A percentile compares a stretch with the other conserved stretches of the same genome.
Evolutionary conservation across 192 early-diverging fungal genomes (phyloP).

Genomic region (Chytriomyces sp.): DNA sequence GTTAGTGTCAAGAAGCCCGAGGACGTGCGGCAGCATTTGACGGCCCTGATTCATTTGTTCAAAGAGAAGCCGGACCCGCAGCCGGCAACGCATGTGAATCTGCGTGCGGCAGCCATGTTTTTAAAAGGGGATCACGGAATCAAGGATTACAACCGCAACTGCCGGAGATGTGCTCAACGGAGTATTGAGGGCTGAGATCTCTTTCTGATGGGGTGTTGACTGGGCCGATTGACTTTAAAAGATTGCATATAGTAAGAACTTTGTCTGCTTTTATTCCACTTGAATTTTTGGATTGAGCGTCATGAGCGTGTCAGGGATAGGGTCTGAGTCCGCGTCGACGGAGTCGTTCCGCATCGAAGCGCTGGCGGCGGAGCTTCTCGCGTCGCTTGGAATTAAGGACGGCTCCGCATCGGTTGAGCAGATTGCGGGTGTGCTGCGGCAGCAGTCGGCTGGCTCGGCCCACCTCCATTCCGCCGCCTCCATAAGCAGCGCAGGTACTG

Average conservation of each 20-base stretch:
- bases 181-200: slow-evolving; percentile 38
- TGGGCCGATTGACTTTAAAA: not conserved
- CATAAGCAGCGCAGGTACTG: not conserved
- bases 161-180: slow-evolving; percentile 48
- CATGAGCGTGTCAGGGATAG: no score
- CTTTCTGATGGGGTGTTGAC: not conserved
- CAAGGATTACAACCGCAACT: slow-evolving; percentile 49
- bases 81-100: slow-evolving; percentile 52
- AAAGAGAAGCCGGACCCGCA: slow-evolving; percentile 38
- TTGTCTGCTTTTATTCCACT: no score
- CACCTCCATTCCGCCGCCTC: not conserved
- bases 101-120: slow-evolving; percentile 41
- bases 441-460: not conserved
- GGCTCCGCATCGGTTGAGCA: not conserved
- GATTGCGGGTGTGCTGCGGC: not conserved
- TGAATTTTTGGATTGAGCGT: no score
- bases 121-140: slow-evolving; percentile 42
- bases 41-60: slow-evolving; percentile 47
- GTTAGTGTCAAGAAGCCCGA: slow-evolving; percentile 45
- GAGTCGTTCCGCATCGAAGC: slow-evolving; percentile 13
- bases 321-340: no score
- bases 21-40: slow-evolving; percentile 56
- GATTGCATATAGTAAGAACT: no score
- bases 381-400: slow-evolving; percentile 1
- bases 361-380: slow-evolving; percentile 13